phyloP scores from a whole-genome alignment of 768 basidiomycete species.

The Phlegmacium glaucopus region DNA sequence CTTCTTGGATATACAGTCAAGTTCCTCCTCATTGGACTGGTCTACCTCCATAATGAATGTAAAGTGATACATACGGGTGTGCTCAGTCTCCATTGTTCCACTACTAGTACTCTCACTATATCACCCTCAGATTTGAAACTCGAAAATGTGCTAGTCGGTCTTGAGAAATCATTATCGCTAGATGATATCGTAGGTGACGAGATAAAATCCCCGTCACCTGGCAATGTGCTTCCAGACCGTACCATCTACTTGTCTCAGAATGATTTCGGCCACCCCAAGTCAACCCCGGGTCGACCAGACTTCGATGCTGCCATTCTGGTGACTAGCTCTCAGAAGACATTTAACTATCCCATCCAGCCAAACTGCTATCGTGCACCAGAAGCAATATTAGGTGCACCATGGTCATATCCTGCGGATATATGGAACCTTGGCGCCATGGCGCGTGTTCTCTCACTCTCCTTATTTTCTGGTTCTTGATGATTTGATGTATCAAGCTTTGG shows the following conservation, averaged over 20 bases:
- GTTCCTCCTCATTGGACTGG: not conserved
- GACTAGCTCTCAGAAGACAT: not conserved
- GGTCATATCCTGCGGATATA: slow-evolving; percentile 6
- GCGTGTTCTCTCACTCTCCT: not conserved
- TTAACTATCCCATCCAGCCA: slow-evolving; percentile 3
- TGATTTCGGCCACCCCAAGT: slow-evolving; percentile 1
- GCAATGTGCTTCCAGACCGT: not conserved
- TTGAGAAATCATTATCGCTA: not conserved
- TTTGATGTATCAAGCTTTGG: not conserved
- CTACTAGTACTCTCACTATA: not conserved
- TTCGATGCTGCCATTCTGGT: not conserved
- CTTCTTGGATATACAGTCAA: not conserved
- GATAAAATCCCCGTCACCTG: slow-evolving; percentile 2
- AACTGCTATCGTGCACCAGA: slow-evolving; percentile 2
- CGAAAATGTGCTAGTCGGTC: slow-evolving; percentile 3
- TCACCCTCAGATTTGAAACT: slow-evolving; percentile 1
- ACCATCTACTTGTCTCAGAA: slow-evolving; percentile 3
- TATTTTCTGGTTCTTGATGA: not conserved
- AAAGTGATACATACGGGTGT: slow-evolving; percentile 1
- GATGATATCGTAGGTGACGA: not conserved
- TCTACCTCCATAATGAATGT: too few species aligned
- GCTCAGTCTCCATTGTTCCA: not conserved
- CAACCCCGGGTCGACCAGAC: not conserved
- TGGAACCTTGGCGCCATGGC: slow-evolving; percentile 6
- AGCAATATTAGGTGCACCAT: slow-evolving; percentile 2